Base-by-base conservation (phyloP, 1,284 basidiomycete species). In the Cutaneotrichosporon spelunceum region DNA sequence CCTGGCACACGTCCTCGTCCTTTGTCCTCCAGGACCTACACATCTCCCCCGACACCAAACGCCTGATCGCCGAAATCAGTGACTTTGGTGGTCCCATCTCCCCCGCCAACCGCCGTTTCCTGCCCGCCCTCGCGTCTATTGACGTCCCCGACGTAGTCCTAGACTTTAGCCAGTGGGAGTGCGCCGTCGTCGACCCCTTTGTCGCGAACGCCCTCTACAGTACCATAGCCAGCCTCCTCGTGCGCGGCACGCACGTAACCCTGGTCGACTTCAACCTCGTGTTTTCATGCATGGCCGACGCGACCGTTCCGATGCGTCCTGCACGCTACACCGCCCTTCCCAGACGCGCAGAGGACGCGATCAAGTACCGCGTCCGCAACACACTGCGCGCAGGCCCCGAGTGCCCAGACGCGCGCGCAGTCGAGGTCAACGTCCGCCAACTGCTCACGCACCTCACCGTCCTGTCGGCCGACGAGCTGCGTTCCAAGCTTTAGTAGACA, bases 201-300 rank as follows among this genome's bases (percentile, higher is more conserved):
- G 26, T 27, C 48, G 26, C 48, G 26, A 14, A 14, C 16, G 26
- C 27, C 11, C 48, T 50, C 19, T 50, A 50, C 26, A 16, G 13
- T 5, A 11, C 48, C 26, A 30, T 50, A 26, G 48, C 48, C 3
- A 14, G 27, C 13, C 27, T 50, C 4, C 48, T 50, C 14, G 48
- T 29, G 14, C 26, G 24, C 3, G 48, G 48, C 26, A 19, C 19
- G 8, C 24, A 19, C 26, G n/a, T 50, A 8, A 30, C 19, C 48
- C 24, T 50, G 26, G 48, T 50, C 5, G 27, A 30, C 48, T 50
- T 29, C 10, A 16, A 14, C 14, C 27, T 13, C 48, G 48, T 50
- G 21, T 29, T 27, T 27, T 13, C 26, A 26, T 50, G 48, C 48
- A 50, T 50, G 48, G 48, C 48, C 26, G 48, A 50, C 48, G 19